Evolutionary conservation across 192 early-diverging fungal species (phyloP).

Genomic region (Coemansia sp.): DNA sequence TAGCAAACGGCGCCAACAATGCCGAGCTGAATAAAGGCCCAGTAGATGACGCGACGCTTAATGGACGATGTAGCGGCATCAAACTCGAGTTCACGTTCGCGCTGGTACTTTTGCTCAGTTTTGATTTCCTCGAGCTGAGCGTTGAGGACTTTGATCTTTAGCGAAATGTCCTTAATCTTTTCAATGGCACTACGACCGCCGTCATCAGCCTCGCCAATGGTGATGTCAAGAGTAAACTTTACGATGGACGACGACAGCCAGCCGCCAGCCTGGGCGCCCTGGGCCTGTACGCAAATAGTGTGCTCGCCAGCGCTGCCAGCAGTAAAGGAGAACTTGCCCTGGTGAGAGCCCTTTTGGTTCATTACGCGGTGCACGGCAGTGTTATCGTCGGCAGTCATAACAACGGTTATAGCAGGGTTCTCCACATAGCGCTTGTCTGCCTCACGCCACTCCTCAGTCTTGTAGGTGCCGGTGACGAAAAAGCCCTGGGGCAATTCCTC

Average conservation of each 20-base stretch:
- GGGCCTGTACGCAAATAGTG: slow-evolving; percentile 81
- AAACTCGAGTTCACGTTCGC: slow-evolving; percentile 91
- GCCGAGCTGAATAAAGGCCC: slow-evolving; percentile 85
- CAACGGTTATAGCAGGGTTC: slow-evolving; percentile 66
- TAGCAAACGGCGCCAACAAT: slow-evolving; percentile 75
- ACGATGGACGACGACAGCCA: slow-evolving; percentile 70
- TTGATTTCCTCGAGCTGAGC: slow-evolving; percentile 78
- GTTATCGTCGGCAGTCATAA: slow-evolving; percentile 74
- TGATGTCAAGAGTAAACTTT: slow-evolving; percentile 64
- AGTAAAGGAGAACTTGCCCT: slow-evolving; percentile 91
- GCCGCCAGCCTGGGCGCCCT: slow-evolving; percentile 57
- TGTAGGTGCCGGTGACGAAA: slow-evolving; percentile 81
- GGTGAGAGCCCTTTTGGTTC: slow-evolving; percentile 71
- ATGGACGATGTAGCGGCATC: slow-evolving; percentile 82
- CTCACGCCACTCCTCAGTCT: slow-evolving; percentile 81
- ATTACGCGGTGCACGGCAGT: slow-evolving; percentile 60
- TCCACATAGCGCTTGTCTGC: slow-evolving; percentile 61
- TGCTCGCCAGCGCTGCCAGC: slow-evolving; percentile 89
- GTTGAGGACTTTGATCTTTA: slow-evolving; percentile 80
- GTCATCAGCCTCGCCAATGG: slow-evolving; percentile 68
- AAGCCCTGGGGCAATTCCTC: slow-evolving; percentile 94
- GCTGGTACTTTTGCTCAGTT: slow-evolving; percentile 88
- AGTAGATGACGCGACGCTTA: slow-evolving; percentile 83
- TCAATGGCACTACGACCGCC: slow-evolving; percentile 55
- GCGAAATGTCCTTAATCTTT: slow-evolving; percentile 68